phyloP scores from a whole-genome alignment of 163 green algal genomes.

The Trebouxiophyceae sp. region DNA sequence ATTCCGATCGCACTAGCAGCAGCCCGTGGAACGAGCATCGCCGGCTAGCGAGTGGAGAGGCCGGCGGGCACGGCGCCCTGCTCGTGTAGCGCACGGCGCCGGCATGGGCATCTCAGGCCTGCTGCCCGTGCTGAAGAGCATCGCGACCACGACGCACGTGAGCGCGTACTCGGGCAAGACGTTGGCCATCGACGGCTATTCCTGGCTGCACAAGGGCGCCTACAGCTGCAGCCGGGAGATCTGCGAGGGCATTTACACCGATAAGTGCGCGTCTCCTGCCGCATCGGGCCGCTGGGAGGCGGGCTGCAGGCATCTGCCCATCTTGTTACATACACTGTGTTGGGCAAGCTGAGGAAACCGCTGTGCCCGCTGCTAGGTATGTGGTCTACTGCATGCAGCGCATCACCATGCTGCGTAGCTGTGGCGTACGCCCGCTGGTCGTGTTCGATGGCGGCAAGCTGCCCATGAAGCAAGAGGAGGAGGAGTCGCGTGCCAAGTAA shows the following conservation, averaged over 20 bases:
- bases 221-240: conserved; percentile 87
- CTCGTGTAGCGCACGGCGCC: no score
- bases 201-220: conserved; percentile 87
- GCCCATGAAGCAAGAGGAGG: conserved; percentile 85
- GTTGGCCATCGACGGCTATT: conserved; percentile 89
- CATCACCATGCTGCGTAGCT: conserved; percentile 57
- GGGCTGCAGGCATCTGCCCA: no score
- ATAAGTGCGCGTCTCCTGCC: conserved; percentile 55
- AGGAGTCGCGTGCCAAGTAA: no score
- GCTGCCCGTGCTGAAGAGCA: conserved; percentile 70
- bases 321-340: no score
- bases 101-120: conserved; percentile 88
- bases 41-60: no score
- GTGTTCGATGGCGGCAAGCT: conserved; percentile 93
- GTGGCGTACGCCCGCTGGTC: conserved; percentile 75
- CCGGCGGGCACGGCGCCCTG: no score
- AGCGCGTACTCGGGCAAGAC: conserved; percentile 62
- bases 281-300: no score
- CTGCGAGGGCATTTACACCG: conserved; percentile 62
- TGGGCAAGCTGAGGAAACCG: no score
- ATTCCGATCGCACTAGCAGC: no score
- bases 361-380: no score
- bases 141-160: conserved; percentile 61
- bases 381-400: conserved; percentile 74
- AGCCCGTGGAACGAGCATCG: no score